Percentiles rank a stretch among this genome's conserved stretches.
Evolutionary conservation across 31 red algal genomes (phyloP).

Genomic region (Asparagopsis taxiformis): DNA sequence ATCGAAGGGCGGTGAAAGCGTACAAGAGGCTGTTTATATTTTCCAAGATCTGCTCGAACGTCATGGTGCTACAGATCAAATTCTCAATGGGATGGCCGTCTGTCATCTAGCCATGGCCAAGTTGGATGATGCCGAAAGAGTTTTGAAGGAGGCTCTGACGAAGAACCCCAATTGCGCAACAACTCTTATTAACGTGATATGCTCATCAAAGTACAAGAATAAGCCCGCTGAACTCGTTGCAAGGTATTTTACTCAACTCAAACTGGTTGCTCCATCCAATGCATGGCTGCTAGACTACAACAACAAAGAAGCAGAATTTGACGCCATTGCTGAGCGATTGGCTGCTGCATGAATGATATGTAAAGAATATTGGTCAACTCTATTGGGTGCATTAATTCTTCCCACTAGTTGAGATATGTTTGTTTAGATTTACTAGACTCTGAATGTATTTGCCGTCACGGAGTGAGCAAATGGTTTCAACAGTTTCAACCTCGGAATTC

Average conservation of each 20-base stretch:
- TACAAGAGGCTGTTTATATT: slow-evolving; percentile 84
- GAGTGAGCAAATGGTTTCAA: too few relatives aligned
- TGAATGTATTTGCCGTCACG: too few relatives aligned
- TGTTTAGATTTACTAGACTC: too few relatives aligned
- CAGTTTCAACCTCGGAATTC: too few relatives aligned
- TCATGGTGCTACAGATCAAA: slow-evolving; percentile 86
- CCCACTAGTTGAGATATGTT: too few relatives aligned
- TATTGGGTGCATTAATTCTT: neutral
- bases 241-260: slow-evolving; percentile 72
- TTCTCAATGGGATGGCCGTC: slow-evolving; percentile 88
- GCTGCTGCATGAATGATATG: slow-evolving; percentile 27
- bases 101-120: slow-evolving; percentile 80
- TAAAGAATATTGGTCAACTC: neutral
- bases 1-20: slow-evolving; percentile 58
- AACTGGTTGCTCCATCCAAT: slow-evolving; percentile 47
- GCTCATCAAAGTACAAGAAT: slow-evolving; percentile 60
- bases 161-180: slow-evolving; percentile 87
- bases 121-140: slow-evolving; percentile 71
- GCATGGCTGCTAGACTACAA: slow-evolving; percentile 66
- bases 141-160: slow-evolving; percentile 78
- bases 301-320: slow-evolving; percentile 64
- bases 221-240: slow-evolving; percentile 79
- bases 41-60: slow-evolving; percentile 86
- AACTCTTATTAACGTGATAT: slow-evolving; percentile 86
- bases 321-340: slow-evolving; percentile 45